phyloP scores from a whole-genome alignment of 805 yeast species.

The Barnettozyma californica region DNA sequence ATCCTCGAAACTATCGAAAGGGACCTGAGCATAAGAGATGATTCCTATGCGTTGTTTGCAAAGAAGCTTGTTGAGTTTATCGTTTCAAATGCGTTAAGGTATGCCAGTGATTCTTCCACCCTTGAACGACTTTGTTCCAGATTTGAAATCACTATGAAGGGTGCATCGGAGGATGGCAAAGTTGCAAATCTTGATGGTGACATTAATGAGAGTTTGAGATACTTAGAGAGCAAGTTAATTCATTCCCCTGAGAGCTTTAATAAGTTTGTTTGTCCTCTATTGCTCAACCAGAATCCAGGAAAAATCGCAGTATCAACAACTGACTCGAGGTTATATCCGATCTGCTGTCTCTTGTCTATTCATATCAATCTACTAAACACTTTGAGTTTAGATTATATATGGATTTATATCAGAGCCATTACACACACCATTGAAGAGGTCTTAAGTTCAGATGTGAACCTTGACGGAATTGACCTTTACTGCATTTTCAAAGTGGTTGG shows the following conservation, averaged over 20 bases:
- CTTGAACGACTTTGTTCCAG: conserved; percentile 11
- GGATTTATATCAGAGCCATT: conserved; percentile 14
- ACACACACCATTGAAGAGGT: conserved; percentile 6
- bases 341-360: conserved; percentile 18
- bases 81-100: conserved; percentile 13
- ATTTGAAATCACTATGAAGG: conserved; percentile 8
- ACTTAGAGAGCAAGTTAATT: conserved; percentile 13
- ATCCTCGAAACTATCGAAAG: not conserved
- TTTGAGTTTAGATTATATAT: conserved; percentile 12
- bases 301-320: conserved; percentile 6
- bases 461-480: conserved; percentile 13
- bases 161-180: conserved; percentile 9
- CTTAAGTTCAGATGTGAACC: conserved; percentile 11
- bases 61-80: conserved; percentile 16
- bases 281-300: conserved; percentile 5
- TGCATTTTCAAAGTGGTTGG: conserved; percentile 15
- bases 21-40: not conserved
- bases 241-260: conserved; percentile 12
- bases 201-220: conserved; percentile 13
- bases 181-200: conserved; percentile 13
- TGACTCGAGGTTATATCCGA: conserved; percentile 17
- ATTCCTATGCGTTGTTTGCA: conserved; percentile 8
- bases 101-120: conserved; percentile 10
- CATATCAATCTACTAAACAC: conserved; percentile 12
- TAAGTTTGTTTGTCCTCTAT: conserved; percentile 3